Evolutionary conservation across 148 eudicot genomes (phyloP).

Genomic region (Chenopodium album): DNA sequence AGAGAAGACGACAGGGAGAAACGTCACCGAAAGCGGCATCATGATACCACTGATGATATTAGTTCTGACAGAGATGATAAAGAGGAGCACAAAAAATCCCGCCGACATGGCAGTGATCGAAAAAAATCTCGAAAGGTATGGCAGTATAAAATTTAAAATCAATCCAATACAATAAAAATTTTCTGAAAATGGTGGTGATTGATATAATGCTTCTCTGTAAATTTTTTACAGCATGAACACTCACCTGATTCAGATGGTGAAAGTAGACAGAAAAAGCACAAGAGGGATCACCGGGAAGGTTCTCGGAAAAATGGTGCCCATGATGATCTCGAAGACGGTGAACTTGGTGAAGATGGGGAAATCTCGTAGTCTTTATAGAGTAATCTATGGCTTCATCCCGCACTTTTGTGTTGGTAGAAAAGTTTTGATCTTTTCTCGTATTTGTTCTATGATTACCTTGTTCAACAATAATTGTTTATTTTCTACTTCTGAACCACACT

Average conservation of each 20-base stretch:
- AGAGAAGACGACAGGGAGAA: constrained; percentile 30
- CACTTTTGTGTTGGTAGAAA: background rate
- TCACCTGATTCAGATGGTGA: constrained; percentile 95
- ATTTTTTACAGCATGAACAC: constrained; percentile 65
- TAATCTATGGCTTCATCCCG: background rate
- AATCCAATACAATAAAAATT: background rate
- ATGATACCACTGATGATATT: constrained; percentile 57
- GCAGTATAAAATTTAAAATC: background rate
- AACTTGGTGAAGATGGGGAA: constrained; percentile 95
- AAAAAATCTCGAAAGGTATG: constrained; percentile 92
- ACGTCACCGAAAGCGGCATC: constrained; percentile 65
- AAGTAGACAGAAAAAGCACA: constrained; percentile 76
- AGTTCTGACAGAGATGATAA: constrained; percentile 85
- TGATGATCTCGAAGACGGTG: constrained; percentile 98
- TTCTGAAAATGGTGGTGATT: background rate
- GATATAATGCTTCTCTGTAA: background rate
- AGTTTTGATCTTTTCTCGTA: background rate
- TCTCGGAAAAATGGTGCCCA: constrained; percentile 58
- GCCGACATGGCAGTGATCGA: constrained; percentile 86
- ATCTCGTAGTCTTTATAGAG: constrained; percentile 35
- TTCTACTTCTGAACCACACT: too few relatives aligned
- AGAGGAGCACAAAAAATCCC: constrained; percentile 80
- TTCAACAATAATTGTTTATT: background rate
- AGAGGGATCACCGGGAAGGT: constrained; percentile 62
- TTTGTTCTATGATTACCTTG: background rate